A percentile compares a stretch with the other conserved stretches of the same genome.
Conservation (phyloP, 139 green algal species). For the Picochlorum sp. region DNA sequence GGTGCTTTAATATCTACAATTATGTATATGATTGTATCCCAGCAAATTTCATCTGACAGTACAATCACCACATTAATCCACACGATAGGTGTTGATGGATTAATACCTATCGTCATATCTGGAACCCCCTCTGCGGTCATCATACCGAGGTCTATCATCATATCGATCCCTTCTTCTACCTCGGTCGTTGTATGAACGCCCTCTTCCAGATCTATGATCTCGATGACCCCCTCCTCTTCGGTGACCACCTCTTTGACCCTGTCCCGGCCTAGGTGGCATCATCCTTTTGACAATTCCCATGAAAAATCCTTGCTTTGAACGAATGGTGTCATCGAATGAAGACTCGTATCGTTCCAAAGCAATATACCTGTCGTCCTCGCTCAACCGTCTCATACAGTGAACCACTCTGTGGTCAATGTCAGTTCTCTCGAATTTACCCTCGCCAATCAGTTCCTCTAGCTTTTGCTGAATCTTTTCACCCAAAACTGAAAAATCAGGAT, state of each 20-base stretch:
- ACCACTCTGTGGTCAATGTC: slow-evolving; percentile 42
- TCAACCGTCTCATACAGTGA: slow-evolving; percentile 36
- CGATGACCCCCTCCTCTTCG: slow-evolving; percentile 8
- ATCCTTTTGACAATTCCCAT: slow-evolving; percentile 54
- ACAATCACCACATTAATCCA: no score
- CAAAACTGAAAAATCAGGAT: slow-evolving; percentile 37
- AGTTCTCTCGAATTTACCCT: slow-evolving; percentile 24
- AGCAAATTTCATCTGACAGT: no score
- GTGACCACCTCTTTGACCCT: slow-evolving; percentile 14
- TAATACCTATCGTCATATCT: no score
- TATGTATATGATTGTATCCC: no score
- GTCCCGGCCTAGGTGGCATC: slow-evolving; percentile 1
- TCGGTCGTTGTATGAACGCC: no score
- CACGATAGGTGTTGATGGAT: no score
- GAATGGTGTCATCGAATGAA: slow-evolving; percentile 29
- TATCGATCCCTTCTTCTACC: no score
- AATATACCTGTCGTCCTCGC: slow-evolving; percentile 25
- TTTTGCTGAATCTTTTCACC: slow-evolving; percentile 25
- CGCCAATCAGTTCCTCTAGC: slow-evolving; percentile 37
- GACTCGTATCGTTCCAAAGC: slow-evolving; percentile 33
- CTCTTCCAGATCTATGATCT: no score
- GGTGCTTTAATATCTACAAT: no score
- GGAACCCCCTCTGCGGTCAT: no score
- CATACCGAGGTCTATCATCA: no score
- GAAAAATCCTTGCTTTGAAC: slow-evolving; percentile 49